Conservation (phyloP, 1,284 basidiomycete genomes). For the Caloboletus firmus region DNA sequence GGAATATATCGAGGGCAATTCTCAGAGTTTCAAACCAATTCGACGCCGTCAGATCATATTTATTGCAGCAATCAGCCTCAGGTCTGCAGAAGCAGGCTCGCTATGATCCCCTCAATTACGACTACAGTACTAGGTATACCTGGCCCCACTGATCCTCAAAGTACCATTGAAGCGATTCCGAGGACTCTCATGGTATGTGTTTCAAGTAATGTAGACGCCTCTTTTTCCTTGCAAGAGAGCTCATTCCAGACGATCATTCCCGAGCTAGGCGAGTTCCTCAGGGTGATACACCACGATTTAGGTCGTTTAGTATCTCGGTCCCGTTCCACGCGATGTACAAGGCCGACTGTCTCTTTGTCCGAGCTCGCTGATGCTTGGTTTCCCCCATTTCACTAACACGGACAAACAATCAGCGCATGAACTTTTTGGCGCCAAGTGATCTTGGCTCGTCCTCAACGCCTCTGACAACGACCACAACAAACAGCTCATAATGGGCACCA, state of each 20-base stretch:
- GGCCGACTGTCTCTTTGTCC: not conserved
- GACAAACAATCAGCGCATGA: constrained; percentile 15
- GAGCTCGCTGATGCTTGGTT: not conserved
- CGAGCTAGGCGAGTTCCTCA: no score
- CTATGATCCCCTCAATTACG: no score
- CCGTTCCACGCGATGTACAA: not conserved
- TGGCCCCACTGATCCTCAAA: no score
- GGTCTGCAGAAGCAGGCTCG: not conserved
- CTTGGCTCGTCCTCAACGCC: not conserved
- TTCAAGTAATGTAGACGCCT: no score
- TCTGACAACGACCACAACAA: constrained; percentile 2
- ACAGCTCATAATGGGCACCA: constrained; percentile 18
- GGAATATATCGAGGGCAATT: not conserved
- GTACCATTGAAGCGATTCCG: no score
- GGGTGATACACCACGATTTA: no score
- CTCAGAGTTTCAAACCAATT: not conserved
- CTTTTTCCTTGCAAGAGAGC: no score
- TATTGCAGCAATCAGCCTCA: not conserved
- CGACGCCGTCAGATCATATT: not conserved
- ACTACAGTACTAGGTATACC: no score
- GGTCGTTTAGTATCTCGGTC: no score
- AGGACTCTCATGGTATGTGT: no score
- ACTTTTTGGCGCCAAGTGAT: not conserved
- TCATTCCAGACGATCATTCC: no score
- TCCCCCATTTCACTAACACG: constrained; percentile 3